Base-by-base conservation (phyloP, 345 rosid species). In the Pelargonium nanum region DNA sequence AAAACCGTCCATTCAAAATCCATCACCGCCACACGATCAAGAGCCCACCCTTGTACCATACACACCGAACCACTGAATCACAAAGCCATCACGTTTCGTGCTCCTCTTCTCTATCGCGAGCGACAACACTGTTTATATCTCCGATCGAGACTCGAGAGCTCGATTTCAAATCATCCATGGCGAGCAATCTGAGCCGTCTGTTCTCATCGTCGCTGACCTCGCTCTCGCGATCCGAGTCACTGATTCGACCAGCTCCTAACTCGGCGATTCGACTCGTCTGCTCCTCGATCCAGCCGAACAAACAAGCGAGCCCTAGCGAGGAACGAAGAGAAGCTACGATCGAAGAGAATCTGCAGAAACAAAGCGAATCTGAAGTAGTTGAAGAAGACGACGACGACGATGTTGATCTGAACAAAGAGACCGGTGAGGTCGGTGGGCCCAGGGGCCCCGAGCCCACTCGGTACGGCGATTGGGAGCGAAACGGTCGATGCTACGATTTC, bases 381-480 rank as follows among this genome's bases (percentile, higher is more conserved):
- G 82, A 23, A 12, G 79, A 62, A 0, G 86, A 34, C 3, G 82
- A 63, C 0, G 89, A 45, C 0, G 83, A 69, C 4, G 87, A 67
- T 5, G 81, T 65, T 26, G 13, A 20, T 24, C 58, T 91, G 65
- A 92, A 89, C 72, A 45, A 76, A 68, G 81, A 76, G 59, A 89
- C 97, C 0, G 95, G 94, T 17, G 98, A 89, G 78, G 65, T 87
- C 54, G 95, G 91, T 45, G 96, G 96, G 1, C 95, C 98, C 19
- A 72, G 67, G 57, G 95, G 93, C 9, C 97, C 89, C 22, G 97
- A 92, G 58, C 98, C 96, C 17, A 92, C 98, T 61, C 85, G 98
- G 0, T 92, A 78, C 74, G 96, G 98, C 48, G 96, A 89, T 68
- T 92, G 96, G 98, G 96, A 92, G 69, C 89, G 81, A 15, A 78